phyloP scores from a whole-genome alignment of 2,329 filamentous ascomycete species.

The Ceratocystiopsis brevicomis region DNA sequence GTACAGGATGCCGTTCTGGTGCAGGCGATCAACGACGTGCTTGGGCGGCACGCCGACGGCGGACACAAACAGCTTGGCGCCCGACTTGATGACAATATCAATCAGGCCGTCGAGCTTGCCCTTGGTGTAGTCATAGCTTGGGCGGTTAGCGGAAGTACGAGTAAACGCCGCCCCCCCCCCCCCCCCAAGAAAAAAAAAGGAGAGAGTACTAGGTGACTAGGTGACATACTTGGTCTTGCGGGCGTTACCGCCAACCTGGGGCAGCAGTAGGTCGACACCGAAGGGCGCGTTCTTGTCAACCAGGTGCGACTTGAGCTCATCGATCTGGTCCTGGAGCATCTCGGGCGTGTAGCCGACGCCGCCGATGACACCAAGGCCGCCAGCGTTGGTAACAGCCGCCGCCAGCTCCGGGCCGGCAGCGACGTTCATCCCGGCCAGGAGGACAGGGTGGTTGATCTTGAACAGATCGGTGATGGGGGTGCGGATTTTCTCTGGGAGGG shows the following conservation, averaged over 20 bases:
- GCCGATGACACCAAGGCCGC: constrained; percentile 89
- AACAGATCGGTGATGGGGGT: constrained; percentile 90
- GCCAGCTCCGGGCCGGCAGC: constrained; percentile 91
- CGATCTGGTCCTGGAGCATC: constrained; percentile 89
- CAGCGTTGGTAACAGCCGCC: constrained; percentile 90
- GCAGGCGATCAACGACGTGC: constrained; percentile 72
- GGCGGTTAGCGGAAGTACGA: background rate
- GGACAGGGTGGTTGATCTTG: constrained; percentile 89
- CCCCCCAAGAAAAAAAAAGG: constrained; percentile 3
- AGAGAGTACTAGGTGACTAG: background rate
- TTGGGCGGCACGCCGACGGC: constrained; percentile 88
- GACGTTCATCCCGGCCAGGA: constrained; percentile 98
- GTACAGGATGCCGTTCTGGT: constrained; percentile 74
- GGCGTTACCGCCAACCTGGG: constrained; percentile 84
- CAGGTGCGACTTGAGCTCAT: constrained; percentile 77
- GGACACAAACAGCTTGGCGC: constrained; percentile 85
- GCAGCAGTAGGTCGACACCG: constrained; percentile 81
- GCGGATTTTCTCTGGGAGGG: constrained; percentile 58
- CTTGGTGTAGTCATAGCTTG: constrained; percentile 98
- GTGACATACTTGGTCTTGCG: constrained; percentile 67
- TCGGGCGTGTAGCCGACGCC: constrained; percentile 92
- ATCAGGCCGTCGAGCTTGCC: constrained; percentile 85
- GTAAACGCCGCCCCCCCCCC: no score
- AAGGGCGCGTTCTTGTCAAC: constrained; percentile 87
- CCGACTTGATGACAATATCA: constrained; percentile 81